Percentiles rank a stretch among this genome's conserved stretches.
Evolutionary conservation across 345 rosid species (phyloP).

Genomic region (Psidium guajava): DNA sequence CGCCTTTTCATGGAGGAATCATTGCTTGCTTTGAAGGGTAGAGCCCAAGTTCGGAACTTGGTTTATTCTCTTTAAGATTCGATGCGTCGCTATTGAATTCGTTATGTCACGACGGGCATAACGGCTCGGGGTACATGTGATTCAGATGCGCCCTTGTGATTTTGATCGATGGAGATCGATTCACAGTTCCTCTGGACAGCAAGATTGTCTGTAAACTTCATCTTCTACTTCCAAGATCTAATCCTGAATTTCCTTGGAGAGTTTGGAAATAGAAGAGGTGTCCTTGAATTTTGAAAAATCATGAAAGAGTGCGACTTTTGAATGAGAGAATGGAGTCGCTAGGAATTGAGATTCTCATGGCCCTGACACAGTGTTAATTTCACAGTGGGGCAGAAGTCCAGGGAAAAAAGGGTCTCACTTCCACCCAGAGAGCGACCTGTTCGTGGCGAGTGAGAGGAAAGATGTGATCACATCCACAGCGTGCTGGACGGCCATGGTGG

Average conservation of each 20-base stretch:
- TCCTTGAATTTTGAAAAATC: background rate
- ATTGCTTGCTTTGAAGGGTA: background rate
- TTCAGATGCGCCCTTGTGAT: background rate
- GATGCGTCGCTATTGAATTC: background rate
- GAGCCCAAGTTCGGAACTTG: background rate
- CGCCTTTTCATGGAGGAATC: background rate
- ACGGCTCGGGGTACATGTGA: background rate
- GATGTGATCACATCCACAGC: slow-evolving; percentile 67
- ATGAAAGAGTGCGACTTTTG: background rate
- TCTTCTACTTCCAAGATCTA: no score
- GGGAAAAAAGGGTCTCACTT: slow-evolving; percentile 89
- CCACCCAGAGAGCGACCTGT: slow-evolving; percentile 71
- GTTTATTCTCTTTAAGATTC: background rate
- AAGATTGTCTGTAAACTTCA: background rate
- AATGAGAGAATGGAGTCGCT: background rate
- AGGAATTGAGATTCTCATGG: background rate
- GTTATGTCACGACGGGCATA: background rate
- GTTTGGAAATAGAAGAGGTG: background rate
- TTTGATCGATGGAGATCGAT: background rate
- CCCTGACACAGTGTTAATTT: background rate
- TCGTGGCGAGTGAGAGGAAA: slow-evolving; percentile 53
- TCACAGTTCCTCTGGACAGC: background rate
- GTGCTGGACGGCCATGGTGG: slow-evolving; percentile 73
- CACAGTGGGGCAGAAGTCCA: slow-evolving; percentile 80
- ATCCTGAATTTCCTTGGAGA: background rate